Percentiles rank a stretch among this genome's conserved stretches.
phyloP scores from a whole-genome alignment of 2,329 filamentous ascomycete genomes.

The Nigrograna mackinnonii region DNA sequence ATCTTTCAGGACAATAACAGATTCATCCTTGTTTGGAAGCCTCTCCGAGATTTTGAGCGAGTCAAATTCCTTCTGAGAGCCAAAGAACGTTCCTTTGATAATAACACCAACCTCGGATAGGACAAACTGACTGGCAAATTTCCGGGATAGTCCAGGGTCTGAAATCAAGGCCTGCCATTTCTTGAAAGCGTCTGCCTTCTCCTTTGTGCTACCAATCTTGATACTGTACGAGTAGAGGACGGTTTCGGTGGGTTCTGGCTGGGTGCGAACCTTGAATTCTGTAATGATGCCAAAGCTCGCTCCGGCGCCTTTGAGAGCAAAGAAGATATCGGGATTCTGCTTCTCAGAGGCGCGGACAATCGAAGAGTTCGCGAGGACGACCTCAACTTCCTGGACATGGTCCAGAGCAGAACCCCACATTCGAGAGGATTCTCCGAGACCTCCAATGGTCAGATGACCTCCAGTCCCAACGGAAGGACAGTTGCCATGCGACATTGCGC shows the following conservation, averaged over 20 bases:
- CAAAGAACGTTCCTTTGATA: slow-evolving; percentile 39
- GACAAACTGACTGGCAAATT: slow-evolving; percentile 37
- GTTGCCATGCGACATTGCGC: slow-evolving; percentile 54
- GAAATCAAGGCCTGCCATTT: slow-evolving; percentile 39
- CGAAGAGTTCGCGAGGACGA: slow-evolving; percentile 45
- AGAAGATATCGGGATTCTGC: slow-evolving; percentile 46
- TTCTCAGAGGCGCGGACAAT: slow-evolving; percentile 41
- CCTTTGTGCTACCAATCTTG: slow-evolving; percentile 20
- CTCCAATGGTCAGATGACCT: slow-evolving; percentile 41
- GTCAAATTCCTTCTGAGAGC: slow-evolving; percentile 33
- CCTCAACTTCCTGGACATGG: slow-evolving; percentile 36
- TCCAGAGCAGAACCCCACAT: slow-evolving; percentile 39
- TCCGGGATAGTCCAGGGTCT: slow-evolving; percentile 32
- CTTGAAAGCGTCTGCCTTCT: slow-evolving; percentile 36
- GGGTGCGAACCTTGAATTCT: slow-evolving; percentile 42
- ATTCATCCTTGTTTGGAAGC: slow-evolving; percentile 24
- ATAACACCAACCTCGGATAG: slow-evolving; percentile 33
- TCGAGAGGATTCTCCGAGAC: slow-evolving; percentile 34
- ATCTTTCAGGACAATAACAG: slow-evolving; percentile 29
- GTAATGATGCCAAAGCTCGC: slow-evolving; percentile 48
- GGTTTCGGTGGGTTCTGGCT: slow-evolving; percentile 33
- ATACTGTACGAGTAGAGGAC: slow-evolving; percentile 39
- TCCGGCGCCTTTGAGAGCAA: slow-evolving; percentile 46
- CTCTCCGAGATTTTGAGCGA: slow-evolving; percentile 31
- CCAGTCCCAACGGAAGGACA: slow-evolving; percentile 40